Percentiles rank a stretch among this genome's conserved stretches.
Evolutionary conservation across 2,329 filamentous ascomycete species (phyloP).

Genomic region (Pyricularia sp.): DNA sequence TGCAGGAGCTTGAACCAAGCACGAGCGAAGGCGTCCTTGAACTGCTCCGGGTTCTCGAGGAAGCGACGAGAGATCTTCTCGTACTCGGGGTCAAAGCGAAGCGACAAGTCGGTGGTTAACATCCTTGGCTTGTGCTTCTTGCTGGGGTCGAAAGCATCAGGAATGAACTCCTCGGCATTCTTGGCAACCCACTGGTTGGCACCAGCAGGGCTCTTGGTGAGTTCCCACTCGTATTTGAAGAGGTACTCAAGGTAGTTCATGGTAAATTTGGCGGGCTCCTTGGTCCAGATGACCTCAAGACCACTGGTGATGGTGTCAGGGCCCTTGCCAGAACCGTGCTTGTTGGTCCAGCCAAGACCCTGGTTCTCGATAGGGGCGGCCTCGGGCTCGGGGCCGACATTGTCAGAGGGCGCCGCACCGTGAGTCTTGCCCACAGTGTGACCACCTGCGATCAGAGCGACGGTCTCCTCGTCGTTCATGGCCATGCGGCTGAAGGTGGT

Average conservation of each 20-base stretch:
- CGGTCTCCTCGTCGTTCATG: constrained; percentile 77
- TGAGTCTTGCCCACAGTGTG: constrained; percentile 78
- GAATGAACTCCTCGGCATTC: constrained; percentile 56
- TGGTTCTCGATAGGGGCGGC: constrained; percentile 54
- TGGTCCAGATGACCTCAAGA: constrained; percentile 73
- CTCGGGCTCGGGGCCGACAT: constrained; percentile 60
- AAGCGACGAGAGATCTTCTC: constrained; percentile 68
- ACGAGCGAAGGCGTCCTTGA: constrained; percentile 59
- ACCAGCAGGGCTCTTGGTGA: constrained; percentile 65
- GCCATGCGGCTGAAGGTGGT: constrained; percentile 70
- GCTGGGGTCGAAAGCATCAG: constrained; percentile 58
- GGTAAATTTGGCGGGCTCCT: constrained; percentile 67
- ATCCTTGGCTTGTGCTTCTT: constrained; percentile 70
- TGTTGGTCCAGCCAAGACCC: constrained; percentile 66
- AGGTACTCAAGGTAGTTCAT: constrained; percentile 67
- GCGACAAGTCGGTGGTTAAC: constrained; percentile 66
- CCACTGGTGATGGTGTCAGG: constrained; percentile 65
- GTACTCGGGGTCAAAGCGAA: constrained; percentile 62
- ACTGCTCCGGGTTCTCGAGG: constrained; percentile 58
- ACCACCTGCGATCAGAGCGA: constrained; percentile 68
- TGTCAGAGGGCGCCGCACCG: constrained; percentile 54
- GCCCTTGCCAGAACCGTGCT: constrained; percentile 56
- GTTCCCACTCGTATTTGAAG: constrained; percentile 71
- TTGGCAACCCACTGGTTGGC: constrained; percentile 72
- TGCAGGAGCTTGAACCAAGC: constrained; percentile 82